Conservation (phyloP, 164 flowering plant species). For the Sextonia rubra region DNA sequence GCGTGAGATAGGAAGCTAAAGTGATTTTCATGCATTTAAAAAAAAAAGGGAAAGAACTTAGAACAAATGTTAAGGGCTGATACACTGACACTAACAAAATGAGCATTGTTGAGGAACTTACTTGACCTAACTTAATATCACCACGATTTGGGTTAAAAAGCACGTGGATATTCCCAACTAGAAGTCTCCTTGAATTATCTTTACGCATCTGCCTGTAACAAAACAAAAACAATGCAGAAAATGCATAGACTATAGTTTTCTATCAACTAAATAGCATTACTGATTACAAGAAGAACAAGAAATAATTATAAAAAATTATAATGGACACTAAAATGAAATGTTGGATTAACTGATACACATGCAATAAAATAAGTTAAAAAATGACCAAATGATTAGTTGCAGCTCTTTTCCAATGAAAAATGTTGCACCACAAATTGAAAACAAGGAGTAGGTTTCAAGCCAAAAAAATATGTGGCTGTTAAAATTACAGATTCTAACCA, state of each 20-base stretch:
- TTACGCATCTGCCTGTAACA: constrained; percentile 7
- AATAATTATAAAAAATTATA: neutral
- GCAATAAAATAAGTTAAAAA: too few relatives aligned
- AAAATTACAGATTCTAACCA: too few relatives aligned
- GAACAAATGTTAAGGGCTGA: neutral
- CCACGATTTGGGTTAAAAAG: constrained; percentile 91
- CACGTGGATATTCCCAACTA: constrained; percentile 82
- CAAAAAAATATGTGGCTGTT: too few relatives aligned
- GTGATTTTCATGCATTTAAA: neutral
- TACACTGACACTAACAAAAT: too few relatives aligned
- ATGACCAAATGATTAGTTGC: too few relatives aligned
- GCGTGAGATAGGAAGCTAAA: neutral
- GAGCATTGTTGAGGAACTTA: constrained; percentile 16
- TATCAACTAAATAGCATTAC: neutral
- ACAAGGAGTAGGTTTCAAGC: too few relatives aligned
- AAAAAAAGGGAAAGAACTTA: neutral
- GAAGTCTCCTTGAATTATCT: constrained; percentile 23
- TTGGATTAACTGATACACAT: neutral
- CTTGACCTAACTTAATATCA: constrained; percentile 92
- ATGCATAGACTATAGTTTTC: neutral
- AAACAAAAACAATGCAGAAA: constrained; percentile 1
- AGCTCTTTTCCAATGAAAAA: too few relatives aligned
- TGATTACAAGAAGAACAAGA: neutral
- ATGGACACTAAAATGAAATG: neutral
- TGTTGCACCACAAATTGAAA: too few relatives aligned